Evolutionary conservation across 208 protist species (phyloP), one percentile per base, ranked within the genome.

Genomic region (Crithidia thermophila): DNA sequence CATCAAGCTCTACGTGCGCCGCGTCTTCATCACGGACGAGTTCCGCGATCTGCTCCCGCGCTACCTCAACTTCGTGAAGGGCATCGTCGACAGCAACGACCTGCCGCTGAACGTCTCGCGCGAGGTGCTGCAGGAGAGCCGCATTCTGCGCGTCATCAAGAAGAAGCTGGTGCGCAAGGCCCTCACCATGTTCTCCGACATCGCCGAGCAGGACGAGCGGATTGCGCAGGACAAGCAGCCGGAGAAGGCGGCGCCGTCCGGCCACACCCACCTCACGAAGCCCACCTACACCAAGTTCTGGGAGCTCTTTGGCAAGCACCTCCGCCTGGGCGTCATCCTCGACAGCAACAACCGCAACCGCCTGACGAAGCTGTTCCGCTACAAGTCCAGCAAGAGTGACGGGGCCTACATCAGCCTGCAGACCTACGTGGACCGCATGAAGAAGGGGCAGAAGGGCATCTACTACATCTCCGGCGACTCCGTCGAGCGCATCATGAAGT

Each of bases 81-180:
- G 99, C 72, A 88, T 99, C 27, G 98, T 99, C 9, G 99, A 99
- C 84, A 98, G 94, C 68, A 98, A 99, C 42, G 98, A 99, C 75
- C 81, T 99, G n/a, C 98, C 99, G 31, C 89, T 99, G 23, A 99
- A 99, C 82, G 97, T 99, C 8, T 99, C 98, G 10, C 94, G 99
- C 53, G 99, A 99, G 86, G 97, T 98, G 45, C 88, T 99, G 21
- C 99, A 99, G 87, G 90, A 99, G 72, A 96, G 87, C 78, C 96
- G 94, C 36, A 94, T 99, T 39, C 77, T 98, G 37, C 78, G 77
- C 34, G 71, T 98, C 20, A 99, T 99, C 72, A 95, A 96, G 74
- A 99, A 99, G 87, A 99, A 99, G 66, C 65, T 99, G 0, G 91
- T 99, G 31, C 84, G 89, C 33, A 98, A 98, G 82, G 84, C 84